Conservation (phyloP, 306 rosid species). For the Trifolium subterraneum region DNA sequence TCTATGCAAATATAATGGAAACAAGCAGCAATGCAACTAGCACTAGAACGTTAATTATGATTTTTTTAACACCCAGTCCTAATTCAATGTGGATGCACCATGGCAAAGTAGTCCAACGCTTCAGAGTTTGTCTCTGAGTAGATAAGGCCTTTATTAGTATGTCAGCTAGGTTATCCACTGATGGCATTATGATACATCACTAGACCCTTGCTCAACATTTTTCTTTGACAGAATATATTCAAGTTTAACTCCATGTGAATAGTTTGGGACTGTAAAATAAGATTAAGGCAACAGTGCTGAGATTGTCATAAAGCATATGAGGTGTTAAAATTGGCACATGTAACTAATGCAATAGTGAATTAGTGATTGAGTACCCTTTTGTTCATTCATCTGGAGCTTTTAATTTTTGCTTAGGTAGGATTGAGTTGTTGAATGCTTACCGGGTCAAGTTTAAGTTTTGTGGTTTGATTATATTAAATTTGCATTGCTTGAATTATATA, state of each 20-base stretch:
- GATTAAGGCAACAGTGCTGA: background rate
- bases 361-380: background rate
- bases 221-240: background rate
- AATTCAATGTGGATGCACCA: background rate
- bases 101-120: background rate
- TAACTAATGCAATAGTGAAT: background rate
- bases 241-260: background rate
- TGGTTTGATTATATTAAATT: background rate
- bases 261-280: background rate
- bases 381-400: constrained; percentile 16
- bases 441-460: background rate
- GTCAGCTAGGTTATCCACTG: background rate
- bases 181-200: background rate
- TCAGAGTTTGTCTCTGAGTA: background rate
- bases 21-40: background rate
- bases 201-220: constrained; percentile 2
- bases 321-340: background rate
- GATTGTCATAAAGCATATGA: background rate
- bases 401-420: background rate
- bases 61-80: background rate
- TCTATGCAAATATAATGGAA: background rate
- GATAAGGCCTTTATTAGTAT: background rate
- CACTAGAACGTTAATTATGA: background rate
- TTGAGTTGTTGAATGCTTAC: background rate
- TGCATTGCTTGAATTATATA: constrained; percentile 2